Conservation (phyloP, 2,329 filamentous ascomycete genomes). For the Aspergillus jensenii region DNA sequence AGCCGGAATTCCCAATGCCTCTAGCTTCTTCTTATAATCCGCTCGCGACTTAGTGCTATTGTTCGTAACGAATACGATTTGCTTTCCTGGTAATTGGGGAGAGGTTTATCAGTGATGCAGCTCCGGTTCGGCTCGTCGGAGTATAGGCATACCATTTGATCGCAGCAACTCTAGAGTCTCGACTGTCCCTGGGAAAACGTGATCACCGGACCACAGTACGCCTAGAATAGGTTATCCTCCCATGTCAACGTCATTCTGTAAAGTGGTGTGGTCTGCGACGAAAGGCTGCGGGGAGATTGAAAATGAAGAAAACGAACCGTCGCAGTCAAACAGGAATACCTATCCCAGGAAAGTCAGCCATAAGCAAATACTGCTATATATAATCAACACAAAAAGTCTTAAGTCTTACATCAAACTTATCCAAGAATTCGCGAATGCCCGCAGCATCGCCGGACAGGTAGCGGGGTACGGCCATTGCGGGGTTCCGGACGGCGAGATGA, state of each 20-base stretch:
- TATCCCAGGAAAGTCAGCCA: conserved; percentile 37
- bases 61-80: conserved; percentile 94
- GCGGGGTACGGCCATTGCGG: conserved; percentile 36
- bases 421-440: conserved; percentile 79
- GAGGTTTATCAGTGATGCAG: neutral
- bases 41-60: conserved; percentile 95
- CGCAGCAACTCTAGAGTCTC: conserved; percentile 83
- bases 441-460: conserved; percentile 77
- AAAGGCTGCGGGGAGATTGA: neutral
- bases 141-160: conserved; percentile 62
- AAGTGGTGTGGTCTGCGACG: neutral
- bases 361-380: neutral
- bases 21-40: conserved; percentile 92
- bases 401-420: conserved; percentile 81
- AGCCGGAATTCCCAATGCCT: conserved; percentile 74
- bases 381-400: neutral
- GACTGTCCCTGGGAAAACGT: conserved; percentile 79
- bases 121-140: too few species aligned
- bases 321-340: conserved; percentile 95
- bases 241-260: conserved; percentile 1
- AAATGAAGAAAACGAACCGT: conserved; percentile 62
- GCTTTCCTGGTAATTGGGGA: conserved; percentile 65
- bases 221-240: conserved; percentile 55
- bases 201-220: conserved; percentile 94
- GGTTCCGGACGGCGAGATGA: conserved; percentile 10